Percentiles rank a stretch among this genome's conserved stretches.
These are phyloP conservation scores for Phtheirospermum japonicum DNA, from an alignment of 257 asterid genomes.

Conservation along the genomic window DNA sequence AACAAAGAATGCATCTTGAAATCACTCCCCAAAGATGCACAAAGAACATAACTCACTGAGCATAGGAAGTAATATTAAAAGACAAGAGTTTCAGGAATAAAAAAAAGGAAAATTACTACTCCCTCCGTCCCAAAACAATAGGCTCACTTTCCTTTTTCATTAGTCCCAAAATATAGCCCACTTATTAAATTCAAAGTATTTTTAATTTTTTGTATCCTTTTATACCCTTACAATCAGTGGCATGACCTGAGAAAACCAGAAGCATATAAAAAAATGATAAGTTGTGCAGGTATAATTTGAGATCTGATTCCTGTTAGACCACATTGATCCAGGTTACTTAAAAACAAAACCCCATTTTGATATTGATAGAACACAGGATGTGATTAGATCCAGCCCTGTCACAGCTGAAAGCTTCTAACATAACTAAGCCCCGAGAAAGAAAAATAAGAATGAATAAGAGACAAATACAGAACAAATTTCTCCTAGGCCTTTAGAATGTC, in stretches of 20 bases:
- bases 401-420: neutral
- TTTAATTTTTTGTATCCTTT: too few species aligned
- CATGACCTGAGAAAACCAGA: neutral
- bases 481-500: too few species aligned
- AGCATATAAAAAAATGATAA: neutral
- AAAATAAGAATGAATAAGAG: neutral
- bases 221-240: constrained; percentile 8
- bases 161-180: too few species aligned
- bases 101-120: constrained; percentile 6
- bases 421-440: neutral
- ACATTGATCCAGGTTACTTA: too few species aligned
- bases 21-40: constrained; percentile 16
- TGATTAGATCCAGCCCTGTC: too few species aligned
- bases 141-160: too few species aligned
- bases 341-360: too few species aligned
- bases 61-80: neutral
- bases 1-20: constrained; percentile 31
- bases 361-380: too few species aligned
- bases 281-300: too few species aligned
- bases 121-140: too few species aligned
- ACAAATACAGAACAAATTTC: neutral
- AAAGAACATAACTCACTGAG: constrained; percentile 3
- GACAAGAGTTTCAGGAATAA: constrained; percentile 3
- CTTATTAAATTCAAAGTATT: too few species aligned
- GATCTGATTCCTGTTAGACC: too few species aligned